Conservation (phyloP, 495 filamentous ascomycete species). For the Aspergillus leporis region DNA sequence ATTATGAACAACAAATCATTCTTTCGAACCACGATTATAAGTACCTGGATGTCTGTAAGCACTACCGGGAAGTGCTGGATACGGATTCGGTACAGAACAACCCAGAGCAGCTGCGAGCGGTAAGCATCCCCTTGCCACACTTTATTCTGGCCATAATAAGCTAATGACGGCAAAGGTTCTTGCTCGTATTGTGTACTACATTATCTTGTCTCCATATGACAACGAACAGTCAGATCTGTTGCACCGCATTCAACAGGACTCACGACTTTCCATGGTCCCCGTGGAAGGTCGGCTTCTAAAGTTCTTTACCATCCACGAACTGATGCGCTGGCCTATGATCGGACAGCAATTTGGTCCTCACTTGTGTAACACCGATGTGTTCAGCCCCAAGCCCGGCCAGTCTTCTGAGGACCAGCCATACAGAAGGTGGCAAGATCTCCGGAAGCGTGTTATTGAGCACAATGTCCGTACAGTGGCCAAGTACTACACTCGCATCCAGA, state of each 20-base stretch:
- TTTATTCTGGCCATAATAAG: not conserved
- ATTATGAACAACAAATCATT: conserved; percentile 94
- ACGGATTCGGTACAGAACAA: conserved; percentile 92
- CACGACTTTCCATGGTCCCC: conserved; percentile 66
- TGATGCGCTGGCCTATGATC: conserved; percentile 98
- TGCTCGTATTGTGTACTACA: conserved; percentile 93
- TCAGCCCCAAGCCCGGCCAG: conserved; percentile 57
- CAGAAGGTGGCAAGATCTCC: conserved; percentile 86
- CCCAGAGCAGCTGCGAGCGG: conserved; percentile 76
- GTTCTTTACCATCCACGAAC: conserved; percentile 90
- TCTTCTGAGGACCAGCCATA: conserved; percentile 72
- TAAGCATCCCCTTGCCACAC: conserved; percentile 46
- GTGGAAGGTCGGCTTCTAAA: conserved; percentile 80
- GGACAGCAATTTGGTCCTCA: conserved; percentile 82
- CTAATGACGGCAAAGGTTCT: conserved; percentile 57
- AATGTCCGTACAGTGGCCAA: conserved; percentile 97
- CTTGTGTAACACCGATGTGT: conserved; percentile 89
- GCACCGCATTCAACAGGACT: conserved; percentile 76
- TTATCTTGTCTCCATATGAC: conserved; percentile 94
- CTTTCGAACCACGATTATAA: conserved; percentile 95
- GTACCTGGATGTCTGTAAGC: conserved; percentile 95
- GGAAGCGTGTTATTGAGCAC: conserved; percentile 98
- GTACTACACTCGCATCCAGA: conserved; percentile 96
- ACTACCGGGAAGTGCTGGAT: conserved; percentile 93
- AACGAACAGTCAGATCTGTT: conserved; percentile 98